Evolutionary conservation across 352 stramenopile species (phyloP), one percentile per base, ranked within the genome.

Genomic region (Blastocystis sp.): DNA sequence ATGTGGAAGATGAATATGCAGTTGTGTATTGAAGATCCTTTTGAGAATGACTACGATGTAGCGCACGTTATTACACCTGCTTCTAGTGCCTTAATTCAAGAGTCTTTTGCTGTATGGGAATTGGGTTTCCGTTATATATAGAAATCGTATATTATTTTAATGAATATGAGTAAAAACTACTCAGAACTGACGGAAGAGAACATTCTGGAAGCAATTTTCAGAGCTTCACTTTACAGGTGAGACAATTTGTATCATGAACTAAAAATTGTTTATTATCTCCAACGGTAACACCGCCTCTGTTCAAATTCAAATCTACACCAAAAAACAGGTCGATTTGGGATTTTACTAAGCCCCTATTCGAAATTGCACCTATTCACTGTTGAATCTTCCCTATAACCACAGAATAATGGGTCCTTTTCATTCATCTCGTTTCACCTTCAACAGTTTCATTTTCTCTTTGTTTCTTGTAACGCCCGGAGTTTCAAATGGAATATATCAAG

Each of bases 31-130:
- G 96, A 99, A 93, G 97, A 99, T 91, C 97, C 97, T 0, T 99
- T 99, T 91, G 97, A 99, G 90, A 95, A 93, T 4, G 96, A 95
- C 90, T 98, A 98, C 90, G 95, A 98, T 91, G 95, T 98, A 62
- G 95, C 95, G 6, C 96, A 98, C 90, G 96, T 98, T 30, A 92
- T 98, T 27, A 98, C 70, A 59, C 70, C 70, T 11, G 17, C 40
- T 64, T 62, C 70, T 1, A 81, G 70, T 33, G 22, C 40, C 17
- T 42, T 81, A n/a, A 81, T 81, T 60, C 44, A 59, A 30, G 35
- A 81, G 70, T 62, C 22, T 7, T 81, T 81, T 64, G 70, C 70
- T 19, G 70, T 81, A 59, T 9, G 33, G 2, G 4, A 9, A 17
- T 17, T 3, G 70, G 4, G 40, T 33, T 5, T 0, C n/a, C 17